Conservation (phyloP, 164 flowering plant genomes). For the Pachysandra terminalis region DNA sequence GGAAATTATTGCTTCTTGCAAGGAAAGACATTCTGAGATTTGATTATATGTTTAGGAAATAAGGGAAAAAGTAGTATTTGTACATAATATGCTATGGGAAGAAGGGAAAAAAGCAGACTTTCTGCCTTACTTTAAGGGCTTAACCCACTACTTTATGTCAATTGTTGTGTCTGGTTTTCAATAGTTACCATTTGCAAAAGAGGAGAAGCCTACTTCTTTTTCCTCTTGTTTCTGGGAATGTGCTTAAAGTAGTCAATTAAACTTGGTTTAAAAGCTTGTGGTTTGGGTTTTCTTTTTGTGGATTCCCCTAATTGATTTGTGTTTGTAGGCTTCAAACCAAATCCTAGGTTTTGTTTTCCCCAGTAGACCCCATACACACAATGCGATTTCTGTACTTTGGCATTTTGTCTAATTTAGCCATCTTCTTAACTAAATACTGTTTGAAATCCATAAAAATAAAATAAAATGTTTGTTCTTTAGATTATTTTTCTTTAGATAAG, state of each 20-base stretch:
- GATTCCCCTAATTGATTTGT: neutral
- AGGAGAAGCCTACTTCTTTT: neutral
- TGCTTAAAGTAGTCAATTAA: neutral
- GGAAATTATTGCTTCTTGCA: too few relatives aligned
- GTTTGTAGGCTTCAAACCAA: neutral
- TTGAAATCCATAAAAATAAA: too few relatives aligned
- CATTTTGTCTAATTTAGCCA: neutral
- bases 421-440: neutral
- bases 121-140: neutral
- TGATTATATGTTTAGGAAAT: neutral
- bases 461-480: neutral
- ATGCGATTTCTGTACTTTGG: neutral
- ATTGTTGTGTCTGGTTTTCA: neutral
- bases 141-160: neutral
- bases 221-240: neutral
- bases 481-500: neutral
- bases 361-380: too few relatives aligned
- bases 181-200: neutral
- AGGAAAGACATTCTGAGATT: too few relatives aligned
- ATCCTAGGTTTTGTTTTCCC: neutral
- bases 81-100: neutral
- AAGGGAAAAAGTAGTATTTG: neutral
- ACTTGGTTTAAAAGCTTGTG: neutral
- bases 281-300: neutral
- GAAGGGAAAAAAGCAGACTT: neutral